Base-by-base conservation (phyloP, 495 filamentous ascomycete species). In the Penicillium herquei region DNA sequence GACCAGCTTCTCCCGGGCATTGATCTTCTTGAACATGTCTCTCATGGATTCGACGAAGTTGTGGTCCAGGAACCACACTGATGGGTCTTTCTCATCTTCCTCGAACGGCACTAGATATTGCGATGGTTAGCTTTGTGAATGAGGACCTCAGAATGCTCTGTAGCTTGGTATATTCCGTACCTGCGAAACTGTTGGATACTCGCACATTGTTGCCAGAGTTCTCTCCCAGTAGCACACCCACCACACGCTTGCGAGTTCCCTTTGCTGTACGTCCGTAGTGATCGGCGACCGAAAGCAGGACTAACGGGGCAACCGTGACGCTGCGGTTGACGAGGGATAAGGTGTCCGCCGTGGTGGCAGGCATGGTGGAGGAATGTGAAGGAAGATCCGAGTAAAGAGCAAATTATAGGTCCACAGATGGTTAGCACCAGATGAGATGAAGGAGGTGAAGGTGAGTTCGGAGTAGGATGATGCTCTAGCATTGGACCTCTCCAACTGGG, bases 11-110 rank as follows among this genome's bases (percentile, higher is more conserved):
- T 98, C 94, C 51, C 91, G 81, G 54, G 94, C 94, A 80, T 98
- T 98, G 79, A 98, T 92, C 77, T 98, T 98, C 83, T 98, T 98
- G 81, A 98, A 98, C 94, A 98, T 98, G 75, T 98, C 94, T 81
- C 92, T 94, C 94, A 98, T 98, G 59, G 87, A 90, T 75, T 98
- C 95, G 71, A 98, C 89, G 67, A 96, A 98, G 81, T 98, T 98
- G 83, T 98, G 94, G 64, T 98, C 94, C 51, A 98, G 79, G 71
- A 98, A 98, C 94, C 94, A 98, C 60, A 98, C 94, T 17, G 92
- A 94, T 7, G 94, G 93, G 71, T 98, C 93, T 71, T 95, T 96
- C 61, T 96, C 92, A 71, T 98, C 94, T 78, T 98, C 94, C 74
- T 98, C 94, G 71, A 98, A 98, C 3, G 94, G 94, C 18, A 98